Evolutionary conservation across 805 yeast species (phyloP).

Genomic region (Scheffersomyces lignosus): DNA sequence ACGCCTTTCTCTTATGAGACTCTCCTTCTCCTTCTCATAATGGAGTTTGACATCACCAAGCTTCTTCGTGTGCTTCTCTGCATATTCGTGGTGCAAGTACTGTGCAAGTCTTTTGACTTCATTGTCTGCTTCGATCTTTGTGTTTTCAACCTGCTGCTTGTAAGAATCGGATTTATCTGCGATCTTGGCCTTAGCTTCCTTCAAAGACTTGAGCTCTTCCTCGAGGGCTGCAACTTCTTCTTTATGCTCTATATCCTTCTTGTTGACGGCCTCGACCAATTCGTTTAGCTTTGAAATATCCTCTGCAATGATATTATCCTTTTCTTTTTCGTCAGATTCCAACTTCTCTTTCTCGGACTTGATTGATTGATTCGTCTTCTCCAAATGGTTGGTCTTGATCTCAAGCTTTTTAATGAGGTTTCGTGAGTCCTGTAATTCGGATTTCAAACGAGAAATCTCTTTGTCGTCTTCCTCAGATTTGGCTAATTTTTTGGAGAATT

Average conservation of each 20-base stretch:
- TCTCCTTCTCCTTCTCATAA: constrained; percentile 11
- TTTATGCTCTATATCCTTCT: constrained; percentile 10
- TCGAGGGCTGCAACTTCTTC: constrained; percentile 11
- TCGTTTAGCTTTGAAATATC: constrained; percentile 31
- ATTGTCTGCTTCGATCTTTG: constrained; percentile 52
- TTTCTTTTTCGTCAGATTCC: constrained; percentile 16
- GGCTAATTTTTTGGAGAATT: constrained; percentile 14
- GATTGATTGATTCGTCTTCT: constrained; percentile 27
- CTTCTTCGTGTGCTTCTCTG: constrained; percentile 75
- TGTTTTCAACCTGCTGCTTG: constrained; percentile 26
- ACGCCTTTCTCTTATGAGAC: constrained; percentile 10
- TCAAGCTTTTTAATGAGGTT: constrained; percentile 4
- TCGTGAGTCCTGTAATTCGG: constrained; percentile 7
- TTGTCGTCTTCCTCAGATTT: constrained; percentile 8
- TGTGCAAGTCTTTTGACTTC: constrained; percentile 64
- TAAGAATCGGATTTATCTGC: constrained; percentile 13
- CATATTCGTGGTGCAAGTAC: constrained; percentile 69
- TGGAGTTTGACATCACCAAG: constrained; percentile 52
- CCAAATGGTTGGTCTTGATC: constrained; percentile 21
- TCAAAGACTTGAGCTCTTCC: constrained; percentile 10
- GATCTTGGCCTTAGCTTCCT: constrained; percentile 14
- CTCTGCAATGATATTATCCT: constrained; percentile 31
- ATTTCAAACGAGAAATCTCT: constrained; percentile 3
- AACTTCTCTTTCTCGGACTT: constrained; percentile 3
- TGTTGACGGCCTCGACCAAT: constrained; percentile 22